Evolutionary conservation across 352 stramenopile species (phyloP).

Genomic region (Phytopythium aichiense): DNA sequence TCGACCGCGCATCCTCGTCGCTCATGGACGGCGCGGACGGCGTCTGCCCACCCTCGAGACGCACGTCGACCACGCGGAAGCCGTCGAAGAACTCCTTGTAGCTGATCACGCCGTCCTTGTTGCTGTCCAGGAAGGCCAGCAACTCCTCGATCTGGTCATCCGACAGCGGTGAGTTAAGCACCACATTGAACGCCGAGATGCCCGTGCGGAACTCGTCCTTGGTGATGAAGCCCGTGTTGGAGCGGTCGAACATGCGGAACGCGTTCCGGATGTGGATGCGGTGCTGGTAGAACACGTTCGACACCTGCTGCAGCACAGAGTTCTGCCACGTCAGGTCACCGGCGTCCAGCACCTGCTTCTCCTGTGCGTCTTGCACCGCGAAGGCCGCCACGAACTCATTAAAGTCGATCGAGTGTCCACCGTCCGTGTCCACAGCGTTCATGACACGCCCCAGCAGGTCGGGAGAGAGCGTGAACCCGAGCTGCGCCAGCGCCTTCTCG

Average conservation of each 20-base stretch:
- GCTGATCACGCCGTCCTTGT: constrained; percentile 89
- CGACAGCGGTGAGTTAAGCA: constrained; percentile 88
- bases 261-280: constrained; percentile 90
- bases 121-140: constrained; percentile 82
- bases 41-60: constrained; percentile 30
- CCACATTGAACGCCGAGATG: constrained; percentile 84
- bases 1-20: neutral
- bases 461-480: constrained; percentile 58
- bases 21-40: constrained; percentile 2
- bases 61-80: constrained; percentile 86
- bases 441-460: constrained; percentile 75
- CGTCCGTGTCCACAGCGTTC: constrained; percentile 84
- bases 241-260: constrained; percentile 91
- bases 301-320: constrained; percentile 90
- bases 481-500: constrained; percentile 54
- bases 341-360: constrained; percentile 43
- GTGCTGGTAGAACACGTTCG: constrained; percentile 94
- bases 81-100: constrained; percentile 94
- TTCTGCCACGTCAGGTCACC: constrained; percentile 89
- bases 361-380: constrained; percentile 74
- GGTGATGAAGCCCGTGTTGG: constrained; percentile 75
- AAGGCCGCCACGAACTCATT: constrained; percentile 92
- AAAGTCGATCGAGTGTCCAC: constrained; percentile 88
- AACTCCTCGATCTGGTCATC: constrained; percentile 91
- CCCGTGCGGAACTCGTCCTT: constrained; percentile 84